These are phyloP conservation scores for Arctostaphylos glauca DNA, from an alignment of 148 eudicot species.

Conservation along the genomic window DNA sequence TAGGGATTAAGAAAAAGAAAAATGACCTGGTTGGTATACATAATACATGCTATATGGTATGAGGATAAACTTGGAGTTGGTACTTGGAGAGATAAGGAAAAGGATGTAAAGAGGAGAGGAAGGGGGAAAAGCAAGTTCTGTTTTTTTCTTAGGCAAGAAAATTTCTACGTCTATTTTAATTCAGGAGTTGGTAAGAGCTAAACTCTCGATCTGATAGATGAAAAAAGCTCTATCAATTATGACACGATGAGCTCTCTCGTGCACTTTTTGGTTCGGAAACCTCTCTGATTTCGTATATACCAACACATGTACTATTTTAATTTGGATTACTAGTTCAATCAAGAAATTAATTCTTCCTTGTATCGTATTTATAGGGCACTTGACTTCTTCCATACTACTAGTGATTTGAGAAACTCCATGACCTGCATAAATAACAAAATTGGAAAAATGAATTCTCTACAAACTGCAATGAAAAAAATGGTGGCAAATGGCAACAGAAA, in stretches of 20 bases:
- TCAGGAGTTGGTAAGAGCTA: too few species aligned
- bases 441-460: neutral
- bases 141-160: too few species aligned
- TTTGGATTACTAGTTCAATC: neutral
- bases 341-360: neutral
- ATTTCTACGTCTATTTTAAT: too few species aligned
- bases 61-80: neutral
- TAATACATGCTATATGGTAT: neutral
- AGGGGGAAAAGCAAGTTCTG: neutral
- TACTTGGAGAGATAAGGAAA: neutral
- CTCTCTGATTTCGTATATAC: neutral
- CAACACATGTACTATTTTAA: neutral
- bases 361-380: slow-evolving; percentile 22
- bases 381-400: slow-evolving; percentile 57
- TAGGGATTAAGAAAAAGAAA: neutral
- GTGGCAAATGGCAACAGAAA: too few species aligned
- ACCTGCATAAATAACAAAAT: slow-evolving; percentile 45
- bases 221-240: too few species aligned
- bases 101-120: neutral
- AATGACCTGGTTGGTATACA: too few species aligned
- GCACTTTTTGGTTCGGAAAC: neutral
- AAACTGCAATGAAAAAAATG: neutral
- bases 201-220: too few species aligned
- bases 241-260: neutral
- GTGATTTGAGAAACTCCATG: slow-evolving; percentile 69